phyloP scores from a whole-genome alignment of 2,329 filamentous ascomycete species.

The Westerdykella ornata region DNA sequence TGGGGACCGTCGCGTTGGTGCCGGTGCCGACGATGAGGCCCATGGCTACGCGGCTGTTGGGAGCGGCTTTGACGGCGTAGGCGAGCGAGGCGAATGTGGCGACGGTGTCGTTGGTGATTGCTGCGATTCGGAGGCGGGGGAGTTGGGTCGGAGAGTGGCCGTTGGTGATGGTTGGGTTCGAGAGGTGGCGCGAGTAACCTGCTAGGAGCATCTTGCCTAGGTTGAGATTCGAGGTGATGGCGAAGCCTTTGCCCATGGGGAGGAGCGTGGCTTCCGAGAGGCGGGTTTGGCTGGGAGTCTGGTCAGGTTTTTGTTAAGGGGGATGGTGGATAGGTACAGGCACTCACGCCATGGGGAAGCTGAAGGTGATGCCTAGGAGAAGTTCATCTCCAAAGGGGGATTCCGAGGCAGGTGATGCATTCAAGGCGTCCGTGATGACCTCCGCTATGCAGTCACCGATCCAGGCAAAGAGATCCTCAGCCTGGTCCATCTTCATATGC shows the following conservation, averaged over 20 bases:
- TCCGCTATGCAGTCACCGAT: slow-evolving; percentile 70
- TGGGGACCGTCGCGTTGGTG: slow-evolving; percentile 71
- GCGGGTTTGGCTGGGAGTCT: slow-evolving; percentile 47
- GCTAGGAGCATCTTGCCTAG: slow-evolving; percentile 53
- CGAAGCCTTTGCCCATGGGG: slow-evolving; percentile 66
- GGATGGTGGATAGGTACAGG: neutral
- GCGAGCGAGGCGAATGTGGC: slow-evolving; percentile 72
- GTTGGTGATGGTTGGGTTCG: slow-evolving; percentile 29
- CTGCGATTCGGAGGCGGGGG: slow-evolving; percentile 62
- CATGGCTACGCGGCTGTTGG: slow-evolving; percentile 63
- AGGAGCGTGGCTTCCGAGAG: slow-evolving; percentile 58
- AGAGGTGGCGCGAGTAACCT: slow-evolving; percentile 54
- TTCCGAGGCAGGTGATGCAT: slow-evolving; percentile 20
- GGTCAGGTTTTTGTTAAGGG: slow-evolving; percentile 9
- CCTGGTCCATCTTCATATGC: slow-evolving; percentile 65
- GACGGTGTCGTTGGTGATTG: slow-evolving; percentile 76
- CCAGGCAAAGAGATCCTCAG: slow-evolving; percentile 72
- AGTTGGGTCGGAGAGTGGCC: slow-evolving; percentile 31
- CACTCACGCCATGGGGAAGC: slow-evolving; percentile 56
- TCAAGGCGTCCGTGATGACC: slow-evolving; percentile 57
- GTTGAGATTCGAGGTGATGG: slow-evolving; percentile 55
- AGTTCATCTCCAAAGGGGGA: slow-evolving; percentile 40
- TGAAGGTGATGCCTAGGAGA: slow-evolving; percentile 63
- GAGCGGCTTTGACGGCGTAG: slow-evolving; percentile 58
- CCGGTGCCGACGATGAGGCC: slow-evolving; percentile 76